Evolutionary conservation across 148 eudicot genomes (phyloP).

Genomic region (Chenopodium album): DNA sequence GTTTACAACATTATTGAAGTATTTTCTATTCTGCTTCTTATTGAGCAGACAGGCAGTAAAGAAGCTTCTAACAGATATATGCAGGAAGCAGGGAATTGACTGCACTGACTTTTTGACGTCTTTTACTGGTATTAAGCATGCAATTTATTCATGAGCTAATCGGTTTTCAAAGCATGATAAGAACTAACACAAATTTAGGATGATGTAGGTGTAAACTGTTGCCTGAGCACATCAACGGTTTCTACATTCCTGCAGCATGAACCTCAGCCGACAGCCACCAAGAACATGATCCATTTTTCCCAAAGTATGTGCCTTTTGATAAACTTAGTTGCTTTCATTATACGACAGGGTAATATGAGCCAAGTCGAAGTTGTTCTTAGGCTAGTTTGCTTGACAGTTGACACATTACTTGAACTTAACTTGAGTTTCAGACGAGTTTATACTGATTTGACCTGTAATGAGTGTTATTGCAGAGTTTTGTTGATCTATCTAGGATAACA

Average conservation of each 20-base stretch:
- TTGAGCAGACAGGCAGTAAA: conserved; percentile 43
- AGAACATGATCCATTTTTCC: conserved; percentile 74
- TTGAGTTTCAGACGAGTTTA: neutral
- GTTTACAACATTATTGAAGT: neutral
- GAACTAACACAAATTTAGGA: neutral
- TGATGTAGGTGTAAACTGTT: conserved; percentile 59
- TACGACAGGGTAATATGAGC: neutral
- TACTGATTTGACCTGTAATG: neutral
- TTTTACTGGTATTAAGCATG: conserved; percentile 47
- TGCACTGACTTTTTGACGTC: conserved; percentile 57
- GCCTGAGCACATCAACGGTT: conserved; percentile 50
- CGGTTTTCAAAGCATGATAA: neutral
- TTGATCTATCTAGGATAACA: neutral
- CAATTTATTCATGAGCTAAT: neutral
- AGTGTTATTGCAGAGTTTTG: no score
- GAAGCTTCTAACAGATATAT: conserved; percentile 37
- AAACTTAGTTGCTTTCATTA: neutral
- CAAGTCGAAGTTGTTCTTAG: neutral
- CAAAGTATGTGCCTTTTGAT: conserved; percentile 54
- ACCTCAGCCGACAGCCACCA: conserved; percentile 69
- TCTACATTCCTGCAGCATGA: conserved; percentile 39
- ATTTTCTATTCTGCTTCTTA: neutral
- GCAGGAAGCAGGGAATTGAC: conserved; percentile 47
- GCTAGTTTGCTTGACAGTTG: neutral
- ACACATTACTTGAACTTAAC: neutral